Base-by-base conservation (phyloP, 441 rosid species). In the Iberis amara region DNA sequence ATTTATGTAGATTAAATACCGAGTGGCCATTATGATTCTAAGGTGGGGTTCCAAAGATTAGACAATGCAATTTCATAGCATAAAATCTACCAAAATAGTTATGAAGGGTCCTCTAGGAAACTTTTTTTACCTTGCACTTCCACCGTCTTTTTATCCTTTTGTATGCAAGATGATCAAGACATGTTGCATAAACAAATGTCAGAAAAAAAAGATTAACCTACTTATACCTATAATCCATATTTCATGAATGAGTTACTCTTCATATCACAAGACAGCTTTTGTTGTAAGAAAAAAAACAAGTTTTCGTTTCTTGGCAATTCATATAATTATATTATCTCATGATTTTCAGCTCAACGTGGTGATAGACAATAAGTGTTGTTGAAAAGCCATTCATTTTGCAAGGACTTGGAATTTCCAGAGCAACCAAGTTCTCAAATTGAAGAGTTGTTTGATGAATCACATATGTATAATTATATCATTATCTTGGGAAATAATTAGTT, bases 341-440 rank as follows among this genome's bases (percentile, higher is more conserved):
- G 38, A 52, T 3, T 61, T 64, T 30, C 81, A 89, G 97, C 88
- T 78, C 83, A 84, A 74, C 84, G 75, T 64, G 92, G 96, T 61
- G 97, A 45, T 94, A 97, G 99, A 89, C 97, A 53, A 77, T 97
- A 33, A 80, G 89, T 64, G 97, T 94, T 55, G 94, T 94, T 47
- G 99, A 94, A 76, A 94, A 94, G 68, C 97, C 99, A 31, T 94
- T 94, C 99, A 31, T 94, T 94, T 63, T 96, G 97, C 39, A 94
- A 74, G 73, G 96, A 94, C 65, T 60, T 89, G 66, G 83, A 80
- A 35, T 86, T 97, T 33, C 71, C 97, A 23, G 99, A 94, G 68
- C 69, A 77, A 61, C 87, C 89, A 37, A 86, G 96, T 73, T 21
- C 85, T 48, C 90, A 94, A 73, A 94, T 94, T 47, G 99, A 97